Evolutionary conservation across 257 asterid species (phyloP), one percentile per base, ranked within the genome.

Genomic region (Lycium ferocissimum): DNA sequence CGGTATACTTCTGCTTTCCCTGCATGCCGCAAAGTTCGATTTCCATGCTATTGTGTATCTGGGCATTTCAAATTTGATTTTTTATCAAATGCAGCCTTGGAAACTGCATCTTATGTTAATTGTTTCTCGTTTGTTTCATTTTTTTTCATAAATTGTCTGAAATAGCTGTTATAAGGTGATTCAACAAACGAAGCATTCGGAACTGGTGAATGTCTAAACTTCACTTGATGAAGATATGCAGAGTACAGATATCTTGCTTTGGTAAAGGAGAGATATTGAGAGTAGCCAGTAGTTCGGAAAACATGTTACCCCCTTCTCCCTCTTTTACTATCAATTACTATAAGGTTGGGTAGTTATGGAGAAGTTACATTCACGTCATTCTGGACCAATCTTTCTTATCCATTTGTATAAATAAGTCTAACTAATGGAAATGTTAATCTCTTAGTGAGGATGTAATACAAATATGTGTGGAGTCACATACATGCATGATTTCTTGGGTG

Each of bases 1-100:
- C 94, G 91, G 98, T 96, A 93, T 83, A 93, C 65, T 59, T 78
- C 56, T 54, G 22, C 81, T 5, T 75, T 59, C 18, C 69, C 61
- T 82, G 63, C 45, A 65, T 65, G 56, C 7, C 10, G 3, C 11
- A 56, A 84, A n/a, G 62, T 12, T 75, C n/a, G 1, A 51, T 49
- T 49, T 51, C 33, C 20, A 75, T 75, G 45, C 62, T 75, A 17
- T 51, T 53, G 81, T 75, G 45, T 51, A 75, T 75, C 22, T 75
- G 81, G 62, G 43, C 61, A 75, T 75, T 75, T 22, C 62, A 49
- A 75, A 20, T 18, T 49, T 22, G 2, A 20, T n/a, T 47, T 49
- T 73, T n/a, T 20, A 72, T 72, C n/a, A 73, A 47, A 37, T 73
- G n/a, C 10, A 7, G 20, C 3, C 40, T 45, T 73, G 18, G 20